These are phyloP conservation scores for Calonectria montana DNA, from an alignment of 2,329 filamentous ascomycete species.

Conservation along the genomic window DNA sequence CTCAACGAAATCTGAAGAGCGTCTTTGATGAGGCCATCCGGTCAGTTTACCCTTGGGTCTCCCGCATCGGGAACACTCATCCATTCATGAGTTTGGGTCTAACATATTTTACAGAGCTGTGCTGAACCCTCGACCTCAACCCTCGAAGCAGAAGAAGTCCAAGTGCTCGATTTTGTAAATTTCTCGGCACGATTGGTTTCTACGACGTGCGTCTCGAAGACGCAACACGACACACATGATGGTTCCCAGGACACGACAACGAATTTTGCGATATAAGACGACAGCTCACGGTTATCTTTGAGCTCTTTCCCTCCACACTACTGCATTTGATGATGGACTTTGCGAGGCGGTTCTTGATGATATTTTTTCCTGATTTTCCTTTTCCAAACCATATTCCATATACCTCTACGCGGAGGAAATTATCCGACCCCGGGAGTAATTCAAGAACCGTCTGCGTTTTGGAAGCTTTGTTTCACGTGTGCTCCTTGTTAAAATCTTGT, in stretches of 20 bases:
- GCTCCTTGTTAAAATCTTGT: background rate
- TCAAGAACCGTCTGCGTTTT: conserved; percentile 41
- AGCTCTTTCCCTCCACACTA: conserved; percentile 28
- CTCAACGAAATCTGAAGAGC: conserved; percentile 96
- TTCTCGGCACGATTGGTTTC: conserved; percentile 31
- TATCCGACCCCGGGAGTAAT: conserved; percentile 44
- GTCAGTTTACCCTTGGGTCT: conserved; percentile 63
- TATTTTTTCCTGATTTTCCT: conserved; percentile 41
- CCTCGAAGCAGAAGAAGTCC: conserved; percentile 69
- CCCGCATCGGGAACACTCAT: background rate
- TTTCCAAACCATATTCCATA: conserved; percentile 30
- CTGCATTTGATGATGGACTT: conserved; percentile 43
- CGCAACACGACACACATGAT: conserved; percentile 37
- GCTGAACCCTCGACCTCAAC: conserved; percentile 73
- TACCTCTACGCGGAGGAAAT: conserved; percentile 41
- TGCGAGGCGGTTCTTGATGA: conserved; percentile 46
- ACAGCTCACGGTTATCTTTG: conserved; percentile 39
- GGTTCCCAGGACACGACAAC: conserved; percentile 36
- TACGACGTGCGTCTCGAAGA: conserved; percentile 37
- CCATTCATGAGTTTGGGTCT: conserved; percentile 10
- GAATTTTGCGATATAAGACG: conserved; percentile 43
- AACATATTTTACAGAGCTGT: conserved; percentile 68
- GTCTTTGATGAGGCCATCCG: conserved; percentile 99
- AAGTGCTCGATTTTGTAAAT: conserved; percentile 78
- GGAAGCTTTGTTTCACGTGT: background rate